Base-by-base conservation (phyloP, 2,329 filamentous ascomycete species). In the Neophaeococcomyces mojaviensis region DNA sequence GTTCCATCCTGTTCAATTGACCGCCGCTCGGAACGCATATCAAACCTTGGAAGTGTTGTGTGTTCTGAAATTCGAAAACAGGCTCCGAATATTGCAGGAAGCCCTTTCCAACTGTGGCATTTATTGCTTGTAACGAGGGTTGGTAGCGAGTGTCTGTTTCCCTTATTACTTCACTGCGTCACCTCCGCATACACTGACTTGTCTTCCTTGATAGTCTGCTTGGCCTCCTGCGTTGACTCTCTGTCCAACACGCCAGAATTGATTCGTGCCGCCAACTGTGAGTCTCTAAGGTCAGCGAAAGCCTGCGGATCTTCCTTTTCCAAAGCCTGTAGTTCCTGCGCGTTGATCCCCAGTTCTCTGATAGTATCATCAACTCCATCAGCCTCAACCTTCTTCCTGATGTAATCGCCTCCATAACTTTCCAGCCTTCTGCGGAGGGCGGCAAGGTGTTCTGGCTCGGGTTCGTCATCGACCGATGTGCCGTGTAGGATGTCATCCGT, bases 181-280 rank as follows among this genome's bases (percentile, higher is more conserved):
- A 28, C 24, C 5, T 28, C 24, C 5, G 5, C 24, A 28, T 28
- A 28, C 10, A 28, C 10, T 10, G 24, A 28, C 10, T 6, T 28
- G 24, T 28, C 5, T 10, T 10, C 24, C 24, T 10, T 28, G 24
- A 28, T 10, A 28, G 24, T 5, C 24, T 28, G 24, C 24, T 28
- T 28, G 24, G 10, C 24, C 24, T 28, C 24, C 24, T 28, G 24
- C 24, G 24, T 28, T 28, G 24, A 28, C 33, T 46, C 34, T 7
- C 22, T 16, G 16, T 28, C 24, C 12, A n/a, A 26, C 26, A 39
- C 24, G 15, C 43, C 34, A 12, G 35, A 20, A 51, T 70, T 70
- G 22, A 69, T 65, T 49, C 70, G 67, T 12, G 69, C 68, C 3
- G 68, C 69, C 40, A 72, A 65, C 46, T 72, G 69, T 13, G 64